Evolutionary conservation across 352 stramenopile species (phyloP), one percentile per base, ranked within the genome.

Genomic region (Phytophthora capsici): DNA sequence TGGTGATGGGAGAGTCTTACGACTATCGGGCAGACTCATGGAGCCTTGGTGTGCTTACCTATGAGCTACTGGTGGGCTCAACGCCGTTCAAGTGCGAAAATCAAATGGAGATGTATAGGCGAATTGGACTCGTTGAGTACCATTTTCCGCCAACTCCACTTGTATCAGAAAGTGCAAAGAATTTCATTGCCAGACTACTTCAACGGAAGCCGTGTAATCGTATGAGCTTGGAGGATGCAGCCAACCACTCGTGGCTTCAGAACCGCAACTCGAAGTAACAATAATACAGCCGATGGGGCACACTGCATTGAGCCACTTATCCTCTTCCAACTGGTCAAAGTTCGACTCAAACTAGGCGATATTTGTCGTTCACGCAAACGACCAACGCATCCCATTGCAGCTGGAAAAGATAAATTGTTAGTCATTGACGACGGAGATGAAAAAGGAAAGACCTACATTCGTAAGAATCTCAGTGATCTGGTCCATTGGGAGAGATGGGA

Each of bases 21-120:
- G 81, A 92, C 55, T 78, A 80, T 45, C 63, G 74, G 34, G 86
- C 86, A 1, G 89, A 96, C 51, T 68, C 82, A 20, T 96, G 89
- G 89, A 95, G 86, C 57, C 67, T 96, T 2, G 89, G 89, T 6
- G 84, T 96, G 10, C 76, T 96, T 12, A 78, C 85, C 13, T 96
- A 88, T 60, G 89, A 96, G 49, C 71, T 96, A 7, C 56, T 96
- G 17, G 69, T 93, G 36, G 89, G 89, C 10, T 54, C 63, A 17
- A 90, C 89, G 28, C 89, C 89, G n/a, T 96, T 96, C 51, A 77
- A 88, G 48, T 82, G 77, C 32, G 82, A 90, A 45, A 92, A 92
- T 34, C 78, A 90, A 64, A 79, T 88, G 69, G 86, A 94, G 26
- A 92, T 92, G 86, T 92, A 89, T 71, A 88, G 89, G 73, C 77